Percentiles rank a stretch among this genome's conserved stretches.
These are phyloP conservation scores for Entomortierella parvispora DNA, from an alignment of 192 early-diverging fungal genomes.

Conservation along the genomic window DNA sequence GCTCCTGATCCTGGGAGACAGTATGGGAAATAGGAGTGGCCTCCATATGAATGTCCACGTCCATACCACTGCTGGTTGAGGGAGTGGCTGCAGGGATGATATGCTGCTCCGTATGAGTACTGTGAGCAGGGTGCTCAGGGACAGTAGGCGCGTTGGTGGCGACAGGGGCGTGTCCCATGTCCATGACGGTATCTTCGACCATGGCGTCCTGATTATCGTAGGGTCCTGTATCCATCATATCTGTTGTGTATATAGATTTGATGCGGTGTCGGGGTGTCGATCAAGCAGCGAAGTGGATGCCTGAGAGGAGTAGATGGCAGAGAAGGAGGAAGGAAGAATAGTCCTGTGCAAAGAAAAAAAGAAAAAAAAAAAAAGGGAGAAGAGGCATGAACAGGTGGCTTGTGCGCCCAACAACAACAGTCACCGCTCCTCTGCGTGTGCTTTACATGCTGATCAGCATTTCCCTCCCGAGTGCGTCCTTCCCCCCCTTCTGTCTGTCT, in stretches of 20 bases:
- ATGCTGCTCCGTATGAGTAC: not conserved
- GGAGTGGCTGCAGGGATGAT: not conserved
- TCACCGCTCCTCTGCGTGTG: slow-evolving; percentile 4
- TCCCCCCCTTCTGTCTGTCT: not conserved
- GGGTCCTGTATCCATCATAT: slow-evolving; percentile 15
- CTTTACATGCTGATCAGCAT: no score
- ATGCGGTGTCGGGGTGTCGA: not conserved
- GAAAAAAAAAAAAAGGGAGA: no score
- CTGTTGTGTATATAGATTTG: no score
- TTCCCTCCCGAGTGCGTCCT: not conserved
- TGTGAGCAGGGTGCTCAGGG: not conserved
- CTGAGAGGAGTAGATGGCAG: not conserved
- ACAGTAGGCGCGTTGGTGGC: no score
- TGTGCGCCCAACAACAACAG: slow-evolving; percentile 22
- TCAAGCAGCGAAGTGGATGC: not conserved
- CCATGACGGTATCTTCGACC: slow-evolving; percentile 27
- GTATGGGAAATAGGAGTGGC: not conserved
- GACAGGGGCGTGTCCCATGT: not conserved
- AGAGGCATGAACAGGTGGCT: slow-evolving; percentile 17
- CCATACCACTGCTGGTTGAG: slow-evolving; percentile 7
- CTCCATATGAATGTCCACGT: slow-evolving; percentile 27
- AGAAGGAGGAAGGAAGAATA: not conserved
- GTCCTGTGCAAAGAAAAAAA: no score
- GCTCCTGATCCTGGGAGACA: not conserved
- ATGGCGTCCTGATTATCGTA: not conserved